Evolutionary conservation across 148 eudicot species (phyloP), one percentile per base, ranked within the genome.

Genomic region (Vaccinium vitisidaea): DNA sequence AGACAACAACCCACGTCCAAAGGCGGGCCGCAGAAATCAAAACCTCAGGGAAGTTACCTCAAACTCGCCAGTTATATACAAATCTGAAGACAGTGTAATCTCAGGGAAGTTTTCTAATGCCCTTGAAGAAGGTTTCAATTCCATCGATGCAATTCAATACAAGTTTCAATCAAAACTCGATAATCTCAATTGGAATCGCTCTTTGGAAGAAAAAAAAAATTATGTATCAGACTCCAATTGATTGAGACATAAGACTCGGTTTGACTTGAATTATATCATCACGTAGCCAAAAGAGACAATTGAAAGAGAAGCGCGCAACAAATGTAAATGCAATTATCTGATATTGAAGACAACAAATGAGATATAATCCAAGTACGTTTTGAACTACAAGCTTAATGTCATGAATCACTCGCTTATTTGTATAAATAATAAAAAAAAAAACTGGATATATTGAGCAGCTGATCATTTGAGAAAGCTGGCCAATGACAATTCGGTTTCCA

Each of bases 401-500:
- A 69, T 6, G 10, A 73, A 36, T 19, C 46, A 36, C 46, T 5
- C 2, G 30, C 9, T 8, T 63, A n/a, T n/a, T 63, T 63, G 70
- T 63, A 7, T 19, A 58, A 8, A 36, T 36, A 2, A 63, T 1
- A 32, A 32, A 32, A 23, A 63, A 63, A 12, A 43, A 4, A 3
- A 43, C 46, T 53, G 55, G 14, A 13, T 36, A 63, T n/a, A 0
- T 2, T 63, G 12, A 63, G 10, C 39, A 4, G 49, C 78, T 15
- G 43, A 6, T 43, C 79, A 36, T 83, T n/a, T 69, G 63, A 52
- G 84, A 50, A 50, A 53, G 65, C 27, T 63, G 27, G 39, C 84
- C 84, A 48, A 83, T 71, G 36, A 83, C 46, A 69, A 56, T 27
- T 82, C 77, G 58, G 84, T 82, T 21, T 82, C 84, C 12, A 82